Percentiles rank a stretch among this genome's conserved stretches.
Conservation (phyloP, 2,329 filamentous ascomycete genomes). For the Dactylellina cionopaga region DNA sequence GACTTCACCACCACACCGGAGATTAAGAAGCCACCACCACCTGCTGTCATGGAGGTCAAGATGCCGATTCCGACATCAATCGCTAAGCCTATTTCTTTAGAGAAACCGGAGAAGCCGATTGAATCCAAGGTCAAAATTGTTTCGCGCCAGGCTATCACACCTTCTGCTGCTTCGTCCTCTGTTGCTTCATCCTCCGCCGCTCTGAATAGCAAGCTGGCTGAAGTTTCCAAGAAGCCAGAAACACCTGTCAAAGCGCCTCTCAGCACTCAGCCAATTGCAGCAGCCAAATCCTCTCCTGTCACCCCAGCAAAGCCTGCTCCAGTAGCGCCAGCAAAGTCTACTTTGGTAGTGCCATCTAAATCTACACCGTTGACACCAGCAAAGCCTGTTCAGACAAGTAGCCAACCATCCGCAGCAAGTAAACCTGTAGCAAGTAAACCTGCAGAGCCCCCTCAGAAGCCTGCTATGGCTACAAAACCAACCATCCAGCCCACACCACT, state of each 20-base stretch:
- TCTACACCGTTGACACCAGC: neutral
- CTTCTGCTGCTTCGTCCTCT: constrained; percentile 19
- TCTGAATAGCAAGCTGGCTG: constrained; percentile 1
- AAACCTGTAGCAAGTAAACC: constrained; percentile 12
- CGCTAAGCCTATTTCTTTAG: constrained; percentile 46
- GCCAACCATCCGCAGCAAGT: no score
- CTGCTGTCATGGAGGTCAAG: constrained; percentile 32
- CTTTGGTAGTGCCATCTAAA: neutral
- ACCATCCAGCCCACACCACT: constrained; percentile 11
- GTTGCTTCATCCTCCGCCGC: neutral
- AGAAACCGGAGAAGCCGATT: constrained; percentile 45
- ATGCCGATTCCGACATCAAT: constrained; percentile 49
- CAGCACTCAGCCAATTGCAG: neutral
- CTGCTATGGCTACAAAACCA: constrained; percentile 1
- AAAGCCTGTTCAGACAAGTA: neutral
- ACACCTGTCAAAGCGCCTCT: neutral
- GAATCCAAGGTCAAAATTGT: constrained; percentile 50
- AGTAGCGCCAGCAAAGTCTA: neutral
- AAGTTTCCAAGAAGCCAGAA: neutral
- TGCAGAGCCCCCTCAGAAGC: neutral
- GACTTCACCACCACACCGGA: constrained; percentile 40
- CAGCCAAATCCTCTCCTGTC: neutral
- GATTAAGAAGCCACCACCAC: constrained; percentile 33
- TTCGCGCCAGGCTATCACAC: constrained; percentile 16
- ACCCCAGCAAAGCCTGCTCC: constrained; percentile 2